Evolutionary conservation across 768 basidiomycete species (phyloP).

Genomic region (Leccinum subgranulosum): DNA sequence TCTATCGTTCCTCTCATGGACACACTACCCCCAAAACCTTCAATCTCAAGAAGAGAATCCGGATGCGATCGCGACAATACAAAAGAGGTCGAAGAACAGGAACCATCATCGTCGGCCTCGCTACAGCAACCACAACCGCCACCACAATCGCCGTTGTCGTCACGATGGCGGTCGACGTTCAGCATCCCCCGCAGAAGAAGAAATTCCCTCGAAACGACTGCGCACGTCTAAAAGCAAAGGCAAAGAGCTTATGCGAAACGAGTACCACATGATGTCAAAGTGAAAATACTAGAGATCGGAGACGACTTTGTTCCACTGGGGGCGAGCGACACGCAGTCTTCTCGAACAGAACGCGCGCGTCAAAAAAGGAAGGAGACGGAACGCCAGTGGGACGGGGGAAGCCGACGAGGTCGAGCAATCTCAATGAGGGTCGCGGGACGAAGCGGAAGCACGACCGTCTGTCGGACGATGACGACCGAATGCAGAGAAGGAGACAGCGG

Average conservation of each 20-base stretch:
- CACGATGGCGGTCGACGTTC: constrained; percentile 11
- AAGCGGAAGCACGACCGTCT: constrained; percentile 48
- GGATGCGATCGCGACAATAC: constrained; percentile 15
- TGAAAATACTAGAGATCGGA: constrained; percentile 17
- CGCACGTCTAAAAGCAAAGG: constrained; percentile 20
- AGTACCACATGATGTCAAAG: constrained; percentile 7
- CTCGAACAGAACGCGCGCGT: constrained; percentile 15
- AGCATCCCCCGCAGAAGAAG: constrained; percentile 8
- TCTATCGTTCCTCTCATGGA: constrained; percentile 12
- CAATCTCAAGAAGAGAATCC: constrained; percentile 7
- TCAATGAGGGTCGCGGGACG: constrained; percentile 20
- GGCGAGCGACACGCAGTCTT: constrained; percentile 14
- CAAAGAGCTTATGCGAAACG: constrained; percentile 11
- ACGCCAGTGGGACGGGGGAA: constrained; percentile 44
- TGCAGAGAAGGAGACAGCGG: constrained; percentile 47
- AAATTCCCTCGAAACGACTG: constrained; percentile 16
- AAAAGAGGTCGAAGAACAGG: not conserved
- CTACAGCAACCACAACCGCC: constrained; percentile 1
- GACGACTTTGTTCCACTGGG: constrained; percentile 33
- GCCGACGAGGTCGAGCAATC: constrained; percentile 16
- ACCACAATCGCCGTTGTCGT: not conserved
- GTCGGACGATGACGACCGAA: constrained; percentile 40
- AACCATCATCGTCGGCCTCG: constrained; percentile 5
- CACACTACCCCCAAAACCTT: constrained; percentile 14
- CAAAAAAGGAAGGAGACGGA: constrained; percentile 22